Base-by-base conservation (phyloP, 2,329 filamentous ascomycete species). In the Hysterium pulicare region DNA sequence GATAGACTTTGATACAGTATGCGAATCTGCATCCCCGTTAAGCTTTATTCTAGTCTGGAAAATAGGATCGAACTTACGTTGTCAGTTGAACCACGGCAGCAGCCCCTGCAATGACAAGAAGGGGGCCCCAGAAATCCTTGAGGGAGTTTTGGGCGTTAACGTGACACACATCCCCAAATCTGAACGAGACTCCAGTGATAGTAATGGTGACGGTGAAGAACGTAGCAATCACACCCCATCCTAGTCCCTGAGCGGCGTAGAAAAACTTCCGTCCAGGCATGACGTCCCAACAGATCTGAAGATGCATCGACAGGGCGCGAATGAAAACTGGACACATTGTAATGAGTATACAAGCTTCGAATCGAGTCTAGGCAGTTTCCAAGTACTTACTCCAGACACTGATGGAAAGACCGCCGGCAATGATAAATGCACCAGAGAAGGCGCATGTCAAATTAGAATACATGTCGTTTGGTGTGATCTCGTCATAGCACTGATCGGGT, bases 201-300 rank as follows among this genome's bases (percentile, higher is more conserved):
- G 87, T 77, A 50, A 97, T 78, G 38, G 87, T 87, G 32, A 91
- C 67, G 3, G 83, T 76, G 49, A 95, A 79, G 26, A 88, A 87
- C 16, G 89, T 69, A 19, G 83, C 76, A 2, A 90, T 89, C 34
- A 97, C 77, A 15, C 86, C 86, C 87, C 91, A 96, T 48, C 93
- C 93, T 7, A 83, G 71, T 13, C 78, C 76, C 58, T 95, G 83
- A 3, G 91, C 83, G 51, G 81, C 79, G 74, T 88, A 89, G 82
- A 96, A 96, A 68, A 96, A 97, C 57, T 79, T 86, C 33, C 83
- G 80, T 30, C 93, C 93, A 3, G 95, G 87, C 6, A 91, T 82
- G 24, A 94, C 78, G 66, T 97, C 90, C 93, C 93, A 98, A 73
- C 90, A 96, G 51, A 98, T 96, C 67, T 97, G 93, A 20, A 98